These are phyloP conservation scores for Rhododendron simsii DNA, from an alignment of 148 eudicot species.

Conservation along the genomic window DNA sequence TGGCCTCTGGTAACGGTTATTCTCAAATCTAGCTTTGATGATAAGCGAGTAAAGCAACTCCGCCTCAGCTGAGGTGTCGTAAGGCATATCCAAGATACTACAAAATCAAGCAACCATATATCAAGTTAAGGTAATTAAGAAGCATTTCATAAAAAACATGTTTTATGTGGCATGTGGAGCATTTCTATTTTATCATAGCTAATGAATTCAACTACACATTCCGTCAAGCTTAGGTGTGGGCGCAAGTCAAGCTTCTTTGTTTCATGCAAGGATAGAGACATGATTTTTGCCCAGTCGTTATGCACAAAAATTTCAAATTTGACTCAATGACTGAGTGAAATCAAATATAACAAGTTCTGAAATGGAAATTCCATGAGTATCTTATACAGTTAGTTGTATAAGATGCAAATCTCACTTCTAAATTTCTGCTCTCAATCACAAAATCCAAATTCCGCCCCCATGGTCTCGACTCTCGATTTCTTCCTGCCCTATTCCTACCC, in stretches of 20 bases:
- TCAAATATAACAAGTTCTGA: background rate
- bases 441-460: too few species aligned
- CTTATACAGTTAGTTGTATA: background rate
- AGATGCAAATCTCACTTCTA: background rate
- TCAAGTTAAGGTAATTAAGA: background rate
- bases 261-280: background rate
- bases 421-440: background rate
- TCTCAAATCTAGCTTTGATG: constrained; percentile 72
- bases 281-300: background rate
- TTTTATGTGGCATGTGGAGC: background rate
- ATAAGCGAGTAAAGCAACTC: constrained; percentile 87
- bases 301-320: background rate
- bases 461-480: background rate
- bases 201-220: background rate
- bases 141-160: background rate
- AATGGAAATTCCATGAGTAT: background rate
- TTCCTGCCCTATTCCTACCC: background rate
- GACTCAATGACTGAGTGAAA: background rate
- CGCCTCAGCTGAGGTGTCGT: constrained; percentile 79
- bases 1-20: constrained; percentile 69
- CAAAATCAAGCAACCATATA: background rate
- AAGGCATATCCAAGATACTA: constrained; percentile 71
- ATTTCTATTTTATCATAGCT: background rate
- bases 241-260: background rate
- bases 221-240: background rate